Base-by-base conservation (phyloP, 2,329 filamentous ascomycete species). In the Fusarium citri region DNA sequence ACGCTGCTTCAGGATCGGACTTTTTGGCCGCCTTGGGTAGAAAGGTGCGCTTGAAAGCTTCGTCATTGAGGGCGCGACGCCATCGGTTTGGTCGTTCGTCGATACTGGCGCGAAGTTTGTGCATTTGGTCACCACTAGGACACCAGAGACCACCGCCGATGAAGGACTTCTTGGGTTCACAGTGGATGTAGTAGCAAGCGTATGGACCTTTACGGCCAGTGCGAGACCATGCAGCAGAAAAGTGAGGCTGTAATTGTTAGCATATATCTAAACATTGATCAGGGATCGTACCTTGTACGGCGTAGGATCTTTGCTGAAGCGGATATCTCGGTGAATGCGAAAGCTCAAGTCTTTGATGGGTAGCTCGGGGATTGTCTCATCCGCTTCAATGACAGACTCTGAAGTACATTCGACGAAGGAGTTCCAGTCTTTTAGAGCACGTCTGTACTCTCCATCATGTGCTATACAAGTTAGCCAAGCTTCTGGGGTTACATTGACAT, bases 201-300 rank as follows among this genome's bases (percentile, higher is more conserved):
- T 96, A 97, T 12, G 92, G 91, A 0, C 93, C 93, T 80, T 97
- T 97, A 57, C 92, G 88, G 22, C 94, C 94, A 0, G 94, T 97
- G 22, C 94, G 90, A 59, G 92, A 96, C 89, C 93, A 97, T 25
- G 93, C 92, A 40, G 92, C 94, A 12, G 92, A 92, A 80, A 94
- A 97, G 80, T 94, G 89, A 56, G 93, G 88, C 90, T 93, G 54
- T 22, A 46, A 15, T 18, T 46, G 47, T 67, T 16, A 72, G 45
- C 8, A 20, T 26, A 25, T 4, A 6, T 20, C 12, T 59, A 10
- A n/a, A 23, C 1, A 26, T n/a, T 53, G 40, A 59, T 49, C 45
- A 42, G 22, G 8, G 14, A 22, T 81, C 53, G 11, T 81, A 92
- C 92, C 86, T 97, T 97, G 83, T 97, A 97, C 0, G 94, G 94